phyloP scores from a whole-genome alignment of 495 filamentous ascomycete genomes.

The Penicillium verhagenii region DNA sequence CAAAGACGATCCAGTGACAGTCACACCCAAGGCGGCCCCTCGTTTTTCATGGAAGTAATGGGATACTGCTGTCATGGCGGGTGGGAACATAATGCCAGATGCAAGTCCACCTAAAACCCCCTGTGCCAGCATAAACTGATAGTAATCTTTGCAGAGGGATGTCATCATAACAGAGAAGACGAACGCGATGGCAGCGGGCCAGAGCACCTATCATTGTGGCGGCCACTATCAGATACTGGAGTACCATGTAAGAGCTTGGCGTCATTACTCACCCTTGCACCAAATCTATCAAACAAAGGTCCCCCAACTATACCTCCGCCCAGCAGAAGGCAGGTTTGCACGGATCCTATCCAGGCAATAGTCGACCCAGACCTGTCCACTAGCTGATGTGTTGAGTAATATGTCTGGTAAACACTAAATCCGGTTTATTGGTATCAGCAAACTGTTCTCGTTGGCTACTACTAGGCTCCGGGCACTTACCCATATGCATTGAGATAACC shows the following conservation, averaged over 20 bases:
- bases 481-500: conserved; percentile 20
- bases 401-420: not conserved
- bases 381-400: not conserved
- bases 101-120: conserved; percentile 19
- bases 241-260: not conserved
- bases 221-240: no score
- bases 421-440: no score
- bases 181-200: conserved; percentile 34
- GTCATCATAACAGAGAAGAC: conserved; percentile 41
- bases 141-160: conserved; percentile 24
- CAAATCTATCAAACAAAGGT: not conserved
- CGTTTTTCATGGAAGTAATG: conserved; percentile 45
- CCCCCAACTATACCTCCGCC: not conserved
- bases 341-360: conserved; percentile 6
- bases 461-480: no score
- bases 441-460: no score
- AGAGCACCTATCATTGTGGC: no score
- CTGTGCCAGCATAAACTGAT: conserved; percentile 27
- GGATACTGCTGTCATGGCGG: conserved; percentile 18
- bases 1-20: conserved; percentile 20
- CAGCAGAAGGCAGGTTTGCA: not conserved
- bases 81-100: conserved; percentile 13
- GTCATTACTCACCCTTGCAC: not conserved
- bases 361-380: not conserved
- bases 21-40: conserved; percentile 48